phyloP scores from a whole-genome alignment of 371 early-diverging fungal genomes.

The Mucor indicus region DNA sequence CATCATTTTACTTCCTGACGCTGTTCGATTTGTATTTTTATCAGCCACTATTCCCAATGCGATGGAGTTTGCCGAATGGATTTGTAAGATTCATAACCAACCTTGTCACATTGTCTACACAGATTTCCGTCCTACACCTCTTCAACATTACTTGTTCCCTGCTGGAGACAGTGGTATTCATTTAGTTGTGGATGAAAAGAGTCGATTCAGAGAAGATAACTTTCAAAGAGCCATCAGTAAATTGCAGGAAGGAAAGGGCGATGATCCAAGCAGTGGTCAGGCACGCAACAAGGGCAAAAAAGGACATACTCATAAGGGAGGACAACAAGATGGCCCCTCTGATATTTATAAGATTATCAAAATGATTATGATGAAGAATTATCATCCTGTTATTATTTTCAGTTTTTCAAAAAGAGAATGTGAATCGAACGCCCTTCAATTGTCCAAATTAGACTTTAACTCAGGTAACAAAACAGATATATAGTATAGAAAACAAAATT shows the following conservation, averaged over 20 bases:
- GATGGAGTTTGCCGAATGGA: constrained; percentile 99
- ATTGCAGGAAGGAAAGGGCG: constrained; percentile 65
- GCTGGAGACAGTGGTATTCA: constrained; percentile 92
- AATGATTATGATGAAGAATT: constrained; percentile 92
- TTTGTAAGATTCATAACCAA: constrained; percentile 93
- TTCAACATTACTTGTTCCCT: constrained; percentile 98
- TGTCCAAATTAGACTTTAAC: constrained; percentile 95
- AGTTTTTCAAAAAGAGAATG: constrained; percentile 98
- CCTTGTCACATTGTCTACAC: constrained; percentile 99
- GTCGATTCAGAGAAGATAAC: constrained; percentile 92
- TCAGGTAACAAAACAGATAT: constrained; percentile 41
- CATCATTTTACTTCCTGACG: constrained; percentile 94
- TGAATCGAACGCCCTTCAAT: constrained; percentile 89
- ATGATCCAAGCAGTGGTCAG: constrained; percentile 45
- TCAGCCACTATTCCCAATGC: constrained; percentile 99
- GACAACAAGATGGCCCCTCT: constrained; percentile 59
- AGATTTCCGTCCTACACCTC: constrained; percentile 98
- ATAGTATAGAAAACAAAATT: not conserved
- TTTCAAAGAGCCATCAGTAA: constrained; percentile 87
- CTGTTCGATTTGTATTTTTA: constrained; percentile 95
- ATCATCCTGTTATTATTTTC: constrained; percentile 99
- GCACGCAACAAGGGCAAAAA: constrained; percentile 34
- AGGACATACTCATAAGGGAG: constrained; percentile 50
- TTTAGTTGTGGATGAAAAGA: constrained; percentile 95
- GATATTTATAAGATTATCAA: constrained; percentile 94